Percentiles rank a stretch among this genome's conserved stretches.
Evolutionary conservation across 2,329 filamentous ascomycete species (phyloP).

Genomic region (Gaeumannomyces sp.): DNA sequence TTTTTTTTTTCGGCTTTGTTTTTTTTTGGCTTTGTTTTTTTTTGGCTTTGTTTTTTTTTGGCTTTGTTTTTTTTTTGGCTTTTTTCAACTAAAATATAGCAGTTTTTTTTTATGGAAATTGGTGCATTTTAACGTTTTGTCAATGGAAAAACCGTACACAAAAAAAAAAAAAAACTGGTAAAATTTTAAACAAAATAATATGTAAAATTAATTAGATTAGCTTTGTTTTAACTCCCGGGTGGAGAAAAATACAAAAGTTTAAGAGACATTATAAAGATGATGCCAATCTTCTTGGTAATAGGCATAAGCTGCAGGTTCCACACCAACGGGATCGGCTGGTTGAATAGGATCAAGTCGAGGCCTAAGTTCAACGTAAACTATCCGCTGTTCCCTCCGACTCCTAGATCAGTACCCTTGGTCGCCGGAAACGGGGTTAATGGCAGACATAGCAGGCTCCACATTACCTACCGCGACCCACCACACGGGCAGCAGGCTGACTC

Average conservation of each 20-base stretch:
- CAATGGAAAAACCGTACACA: too few relatives aligned
- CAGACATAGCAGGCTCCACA: too few relatives aligned
- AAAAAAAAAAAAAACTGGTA: too few relatives aligned
- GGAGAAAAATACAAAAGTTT: constrained; percentile 7
- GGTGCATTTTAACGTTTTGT: too few relatives aligned
- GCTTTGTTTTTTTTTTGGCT: too few relatives aligned
- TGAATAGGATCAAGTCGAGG: constrained; percentile 13
- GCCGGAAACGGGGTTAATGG: background rate
- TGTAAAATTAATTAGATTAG: too few relatives aligned
- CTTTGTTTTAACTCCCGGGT: background rate
- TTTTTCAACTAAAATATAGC: too few relatives aligned
- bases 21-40: too few relatives aligned
- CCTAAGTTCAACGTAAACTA: constrained; percentile 13
- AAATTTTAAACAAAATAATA: too few relatives aligned
- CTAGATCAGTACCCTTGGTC: background rate
- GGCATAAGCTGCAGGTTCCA: constrained; percentile 14
- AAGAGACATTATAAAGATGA: constrained; percentile 12
- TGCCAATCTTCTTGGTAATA: constrained; percentile 10
- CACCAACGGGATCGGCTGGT: constrained; percentile 14
- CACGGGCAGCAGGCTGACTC: constrained; percentile 6
- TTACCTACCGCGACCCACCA: constrained; percentile 10
- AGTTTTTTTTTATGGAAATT: too few relatives aligned
- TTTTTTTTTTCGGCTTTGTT: too few relatives aligned
- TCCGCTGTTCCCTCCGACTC: background rate
- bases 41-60: too few relatives aligned